Conservation (phyloP, 805 yeast genomes). For the Crinitomyces ghanaensis region DNA sequence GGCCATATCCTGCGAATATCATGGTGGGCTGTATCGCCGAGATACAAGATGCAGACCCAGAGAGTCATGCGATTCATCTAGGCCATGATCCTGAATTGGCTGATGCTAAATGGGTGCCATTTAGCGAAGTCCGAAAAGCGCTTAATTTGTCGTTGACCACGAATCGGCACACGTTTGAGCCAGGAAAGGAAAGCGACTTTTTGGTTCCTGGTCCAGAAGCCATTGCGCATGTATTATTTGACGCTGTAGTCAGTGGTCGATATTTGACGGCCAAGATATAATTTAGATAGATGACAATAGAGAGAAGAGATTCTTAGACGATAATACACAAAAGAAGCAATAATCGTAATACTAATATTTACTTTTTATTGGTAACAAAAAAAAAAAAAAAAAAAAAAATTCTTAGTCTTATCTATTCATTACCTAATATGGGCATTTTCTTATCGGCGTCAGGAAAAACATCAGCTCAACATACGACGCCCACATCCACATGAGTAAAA, state of each 20-base stretch:
- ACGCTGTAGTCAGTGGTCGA: constrained; percentile 20
- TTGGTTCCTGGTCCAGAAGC: constrained; percentile 24
- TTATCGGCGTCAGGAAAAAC: background rate
- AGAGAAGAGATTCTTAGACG: constrained; percentile 3
- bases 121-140: constrained; percentile 37
- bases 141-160: no score
- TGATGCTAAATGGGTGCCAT: constrained; percentile 80
- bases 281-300: constrained; percentile 1
- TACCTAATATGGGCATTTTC: background rate
- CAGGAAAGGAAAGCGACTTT: constrained; percentile 8
- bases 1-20: constrained; percentile 93
- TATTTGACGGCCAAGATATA: no score
- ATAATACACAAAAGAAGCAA: constrained; percentile 2
- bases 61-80: constrained; percentile 37
- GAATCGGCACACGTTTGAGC: constrained; percentile 12
- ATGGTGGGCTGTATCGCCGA: constrained; percentile 92
- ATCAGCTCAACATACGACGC: background rate
- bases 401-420: no score
- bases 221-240: constrained; percentile 25
- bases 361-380: no score
- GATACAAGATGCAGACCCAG: constrained; percentile 42
- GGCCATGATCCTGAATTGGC: constrained; percentile 77
- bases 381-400: no score
- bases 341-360: no score
- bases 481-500: constrained; percentile 1